Conservation (phyloP, 2,329 filamentous ascomycete species). For the Dryadomyces sulphureus region DNA sequence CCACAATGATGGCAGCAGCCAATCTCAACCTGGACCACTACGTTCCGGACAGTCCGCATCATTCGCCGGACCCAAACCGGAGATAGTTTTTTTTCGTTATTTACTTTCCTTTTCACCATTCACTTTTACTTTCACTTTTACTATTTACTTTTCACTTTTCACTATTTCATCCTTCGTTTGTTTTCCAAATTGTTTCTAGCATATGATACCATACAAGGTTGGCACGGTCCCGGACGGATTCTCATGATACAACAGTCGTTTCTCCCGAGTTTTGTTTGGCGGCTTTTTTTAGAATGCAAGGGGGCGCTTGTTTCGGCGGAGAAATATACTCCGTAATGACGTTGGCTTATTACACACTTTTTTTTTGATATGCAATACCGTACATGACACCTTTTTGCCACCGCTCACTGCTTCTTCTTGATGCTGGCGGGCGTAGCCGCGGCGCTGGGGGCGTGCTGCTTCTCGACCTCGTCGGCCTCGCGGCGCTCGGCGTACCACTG, state of each 20-base stretch:
- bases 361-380: too few relatives aligned
- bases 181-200: not conserved
- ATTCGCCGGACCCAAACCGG: constrained; percentile 4
- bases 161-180: not conserved
- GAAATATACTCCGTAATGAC: too few relatives aligned
- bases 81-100: not conserved
- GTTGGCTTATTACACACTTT: too few relatives aligned
- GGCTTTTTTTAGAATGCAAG: not conserved
- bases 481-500: constrained; percentile 98
- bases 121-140: too few relatives aligned
- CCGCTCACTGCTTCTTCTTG: constrained; percentile 13
- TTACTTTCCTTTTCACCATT: too few relatives aligned
- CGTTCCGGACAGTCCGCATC: constrained; percentile 18
- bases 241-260: not conserved
- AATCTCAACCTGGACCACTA: constrained; percentile 28
- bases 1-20: constrained; percentile 36
- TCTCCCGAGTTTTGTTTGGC: too few relatives aligned
- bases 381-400: too few relatives aligned
- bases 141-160: not conserved
- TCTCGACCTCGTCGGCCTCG: constrained; percentile 56
- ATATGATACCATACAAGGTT: constrained; percentile 4
- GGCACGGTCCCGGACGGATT: not conserved
- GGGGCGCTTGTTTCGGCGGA: too few relatives aligned
- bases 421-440: constrained; percentile 3
- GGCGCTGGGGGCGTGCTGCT: not conserved